Evolutionary conservation across 176 grass and related monocot species (phyloP).

Genomic region (Ensete glaucum): DNA sequence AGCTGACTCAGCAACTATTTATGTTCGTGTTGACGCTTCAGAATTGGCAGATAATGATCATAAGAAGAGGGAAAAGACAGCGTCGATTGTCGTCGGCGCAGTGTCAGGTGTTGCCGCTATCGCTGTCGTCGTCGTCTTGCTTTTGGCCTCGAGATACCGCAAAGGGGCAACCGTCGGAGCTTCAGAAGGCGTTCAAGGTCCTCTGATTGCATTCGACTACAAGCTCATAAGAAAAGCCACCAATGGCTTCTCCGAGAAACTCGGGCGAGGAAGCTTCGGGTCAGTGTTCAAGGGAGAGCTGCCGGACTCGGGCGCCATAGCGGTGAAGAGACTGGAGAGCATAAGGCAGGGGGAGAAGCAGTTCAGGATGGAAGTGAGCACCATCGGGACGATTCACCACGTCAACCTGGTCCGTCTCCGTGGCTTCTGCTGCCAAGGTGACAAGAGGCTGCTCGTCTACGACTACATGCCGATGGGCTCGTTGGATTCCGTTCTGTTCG

Average conservation of each 20-base stretch:
- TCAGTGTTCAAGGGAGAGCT: not conserved
- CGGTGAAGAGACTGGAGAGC: conserved; percentile 11
- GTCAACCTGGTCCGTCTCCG: too few species aligned
- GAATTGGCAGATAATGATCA: too few species aligned
- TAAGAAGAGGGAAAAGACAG: too few species aligned
- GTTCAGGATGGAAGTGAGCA: too few species aligned
- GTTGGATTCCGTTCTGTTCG: too few species aligned
- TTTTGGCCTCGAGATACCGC: not conserved
- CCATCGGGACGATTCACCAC: too few species aligned
- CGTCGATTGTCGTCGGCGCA: not conserved
- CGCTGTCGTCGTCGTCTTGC: not conserved
- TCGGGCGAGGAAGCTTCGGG: too few species aligned
- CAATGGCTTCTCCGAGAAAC: too few species aligned
- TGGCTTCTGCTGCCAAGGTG: too few species aligned
- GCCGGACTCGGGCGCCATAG: not conserved
- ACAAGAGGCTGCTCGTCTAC: too few species aligned
- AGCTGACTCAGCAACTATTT: not conserved
- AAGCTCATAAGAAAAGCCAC: not conserved
- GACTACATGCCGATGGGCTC: too few species aligned
- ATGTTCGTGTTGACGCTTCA: not conserved
- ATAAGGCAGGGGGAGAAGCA: conserved; percentile 10
- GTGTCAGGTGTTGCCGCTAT: not conserved
- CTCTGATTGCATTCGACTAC: conserved; percentile 2
- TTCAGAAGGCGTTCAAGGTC: not conserved
- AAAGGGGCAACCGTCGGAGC: not conserved